Conservation (phyloP, 2,329 filamentous ascomycete genomes). For the Aspergillus sp. region DNA sequence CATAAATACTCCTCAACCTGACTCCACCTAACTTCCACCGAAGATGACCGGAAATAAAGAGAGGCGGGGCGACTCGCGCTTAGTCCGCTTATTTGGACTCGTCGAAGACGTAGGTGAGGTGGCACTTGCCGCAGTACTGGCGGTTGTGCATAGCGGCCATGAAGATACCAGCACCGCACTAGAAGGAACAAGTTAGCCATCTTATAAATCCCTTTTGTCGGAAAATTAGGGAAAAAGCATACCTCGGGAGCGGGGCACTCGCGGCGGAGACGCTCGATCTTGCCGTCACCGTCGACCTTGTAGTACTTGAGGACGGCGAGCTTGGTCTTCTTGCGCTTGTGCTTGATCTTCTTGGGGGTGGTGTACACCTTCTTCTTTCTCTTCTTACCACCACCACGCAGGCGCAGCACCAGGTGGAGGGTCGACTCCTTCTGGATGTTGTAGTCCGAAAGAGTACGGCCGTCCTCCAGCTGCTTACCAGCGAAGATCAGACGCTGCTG, state of each 20-base stretch:
- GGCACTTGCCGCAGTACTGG: constrained; percentile 85
- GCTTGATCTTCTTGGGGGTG: constrained; percentile 99
- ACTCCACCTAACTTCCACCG: constrained; percentile 14
- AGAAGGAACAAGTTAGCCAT: constrained; percentile 35
- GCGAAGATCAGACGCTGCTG: constrained; percentile 99
- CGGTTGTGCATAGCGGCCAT: constrained; percentile 99
- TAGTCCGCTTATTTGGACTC: constrained; percentile 55
- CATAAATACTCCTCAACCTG: constrained; percentile 16
- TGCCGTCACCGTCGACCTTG: constrained; percentile 99
- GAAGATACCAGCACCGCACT: constrained; percentile 99
- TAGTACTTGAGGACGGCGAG: constrained; percentile 99
- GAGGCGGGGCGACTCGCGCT: constrained; percentile 15
- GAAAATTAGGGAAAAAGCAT: constrained; percentile 44
- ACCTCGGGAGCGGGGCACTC: constrained; percentile 93
- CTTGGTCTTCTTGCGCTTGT: constrained; percentile 99
- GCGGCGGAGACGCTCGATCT: constrained; percentile 98
- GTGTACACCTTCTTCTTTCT: constrained; percentile 99
- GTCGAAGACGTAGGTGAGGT: constrained; percentile 71
- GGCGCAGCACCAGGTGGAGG: constrained; percentile 94
- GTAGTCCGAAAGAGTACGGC: constrained; percentile 98
- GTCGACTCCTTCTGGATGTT: constrained; percentile 99
- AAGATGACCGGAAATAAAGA: constrained; percentile 15
- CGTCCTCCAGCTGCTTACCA: constrained; percentile 99
- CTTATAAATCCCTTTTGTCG: neutral
- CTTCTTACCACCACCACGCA: constrained; percentile 99